Evolutionary conservation across 129 eudicot genomes (phyloP).

Genomic region (Saposhnikovia divaricata): DNA sequence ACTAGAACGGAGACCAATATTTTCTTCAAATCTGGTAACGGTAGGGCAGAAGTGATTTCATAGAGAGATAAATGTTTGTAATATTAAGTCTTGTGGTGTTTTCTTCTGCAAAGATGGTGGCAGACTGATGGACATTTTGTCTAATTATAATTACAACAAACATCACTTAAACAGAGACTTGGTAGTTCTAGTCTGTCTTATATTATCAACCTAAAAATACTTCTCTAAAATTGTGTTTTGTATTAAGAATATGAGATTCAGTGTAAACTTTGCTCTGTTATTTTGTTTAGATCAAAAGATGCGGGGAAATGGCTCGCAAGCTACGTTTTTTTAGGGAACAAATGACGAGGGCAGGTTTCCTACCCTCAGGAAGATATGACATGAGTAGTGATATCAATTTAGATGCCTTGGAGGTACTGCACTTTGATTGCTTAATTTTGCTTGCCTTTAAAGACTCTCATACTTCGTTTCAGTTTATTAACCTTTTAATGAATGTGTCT

Average conservation of each 20-base stretch:
- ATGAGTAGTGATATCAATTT: slow-evolving; percentile 26
- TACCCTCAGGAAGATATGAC: slow-evolving; percentile 33
- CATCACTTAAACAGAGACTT: neutral
- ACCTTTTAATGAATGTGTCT: slow-evolving; percentile 12
- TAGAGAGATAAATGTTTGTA: neutral
- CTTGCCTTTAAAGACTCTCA: slow-evolving; percentile 1
- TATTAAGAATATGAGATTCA: neutral
- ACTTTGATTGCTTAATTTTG: neutral
- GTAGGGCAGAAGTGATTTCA: neutral
- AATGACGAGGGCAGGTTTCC: slow-evolving; percentile 57
- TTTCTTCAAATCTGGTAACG: neutral
- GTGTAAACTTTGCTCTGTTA: slow-evolving; percentile 1
- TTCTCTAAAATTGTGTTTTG: neutral
- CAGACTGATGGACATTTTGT: neutral
- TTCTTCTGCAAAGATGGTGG: neutral
- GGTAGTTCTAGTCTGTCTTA: neutral
- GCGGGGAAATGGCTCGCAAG: slow-evolving; percentile 86
- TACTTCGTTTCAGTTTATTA: neutral
- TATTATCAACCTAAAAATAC: neutral
- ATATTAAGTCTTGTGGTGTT: neutral
- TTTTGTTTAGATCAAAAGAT: slow-evolving; percentile 56
- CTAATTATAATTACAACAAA: neutral
- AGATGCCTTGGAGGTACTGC: slow-evolving; percentile 62
- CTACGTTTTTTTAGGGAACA: slow-evolving; percentile 63
- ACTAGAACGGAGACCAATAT: neutral